phyloP scores from a whole-genome alignment of 202 grass and related monocot genomes.

The Panicum hallii region DNA sequence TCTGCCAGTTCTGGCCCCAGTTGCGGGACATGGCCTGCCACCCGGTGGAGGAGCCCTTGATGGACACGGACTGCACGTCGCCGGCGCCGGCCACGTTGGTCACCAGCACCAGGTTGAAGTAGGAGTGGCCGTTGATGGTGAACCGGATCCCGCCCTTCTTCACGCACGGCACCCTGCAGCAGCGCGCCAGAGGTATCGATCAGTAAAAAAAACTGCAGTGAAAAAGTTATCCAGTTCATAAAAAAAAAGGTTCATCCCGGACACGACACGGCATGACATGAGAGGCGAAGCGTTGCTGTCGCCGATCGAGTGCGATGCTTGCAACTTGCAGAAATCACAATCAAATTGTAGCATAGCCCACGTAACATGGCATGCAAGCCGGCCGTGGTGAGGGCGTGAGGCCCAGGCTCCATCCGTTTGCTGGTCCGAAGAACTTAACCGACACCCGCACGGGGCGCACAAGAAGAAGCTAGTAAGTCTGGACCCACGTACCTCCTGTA shows the following conservation, averaged over 20 bases:
- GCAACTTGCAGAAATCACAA: not conserved
- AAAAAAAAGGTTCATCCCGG: too few species aligned
- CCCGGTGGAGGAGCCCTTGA: slow-evolving; percentile 75
- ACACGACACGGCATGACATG: not conserved
- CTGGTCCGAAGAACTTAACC: not conserved
- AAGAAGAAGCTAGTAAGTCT: not conserved
- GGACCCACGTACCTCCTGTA: slow-evolving; percentile 64
- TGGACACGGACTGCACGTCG: slow-evolving; percentile 68
- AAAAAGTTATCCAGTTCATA: too few species aligned
- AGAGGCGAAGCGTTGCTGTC: not conserved
- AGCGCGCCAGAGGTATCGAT: too few species aligned
- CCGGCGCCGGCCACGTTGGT: slow-evolving; percentile 89
- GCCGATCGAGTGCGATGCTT: not conserved
- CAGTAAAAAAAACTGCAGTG: too few species aligned
- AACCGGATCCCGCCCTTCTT: slow-evolving; percentile 93
- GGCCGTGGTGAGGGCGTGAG: too few species aligned
- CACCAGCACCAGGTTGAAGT: slow-evolving; percentile 87
- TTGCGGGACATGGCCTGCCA: slow-evolving; percentile 92
- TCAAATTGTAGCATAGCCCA: not conserved
- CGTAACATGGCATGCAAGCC: slow-evolving; percentile 18
- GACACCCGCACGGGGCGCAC: not conserved
- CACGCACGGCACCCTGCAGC: slow-evolving; percentile 69
- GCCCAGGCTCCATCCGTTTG: too few species aligned
- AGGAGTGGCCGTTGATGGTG: slow-evolving; percentile 94
- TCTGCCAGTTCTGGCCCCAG: slow-evolving; percentile 98